Evolutionary conservation across 192 early-diverging fungal species (phyloP).

Genomic region (Coemansia sp.): DNA sequence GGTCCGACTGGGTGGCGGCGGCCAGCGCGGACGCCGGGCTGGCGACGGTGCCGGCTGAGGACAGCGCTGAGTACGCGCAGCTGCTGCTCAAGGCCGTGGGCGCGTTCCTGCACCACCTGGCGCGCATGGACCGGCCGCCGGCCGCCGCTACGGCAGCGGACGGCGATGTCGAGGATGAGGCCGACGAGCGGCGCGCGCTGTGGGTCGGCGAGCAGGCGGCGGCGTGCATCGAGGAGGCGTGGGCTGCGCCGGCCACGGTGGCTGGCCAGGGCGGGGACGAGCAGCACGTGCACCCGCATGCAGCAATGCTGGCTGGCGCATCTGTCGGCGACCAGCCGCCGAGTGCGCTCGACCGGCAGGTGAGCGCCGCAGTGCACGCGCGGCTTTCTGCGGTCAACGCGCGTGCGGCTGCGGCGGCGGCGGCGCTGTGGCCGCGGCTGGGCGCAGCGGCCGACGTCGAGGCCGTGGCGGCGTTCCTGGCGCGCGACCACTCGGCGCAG

Average conservation of each 20-base stretch:
- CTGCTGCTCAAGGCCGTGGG: conserved; percentile 31
- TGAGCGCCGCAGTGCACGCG: conserved; percentile 12
- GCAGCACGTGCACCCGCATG: conserved; percentile 8
- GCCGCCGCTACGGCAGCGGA: not conserved
- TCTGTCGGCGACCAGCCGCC: not conserved
- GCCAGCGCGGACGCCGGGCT: conserved; percentile 5
- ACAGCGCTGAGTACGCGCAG: conserved; percentile 21
- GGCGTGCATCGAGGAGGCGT: conserved; percentile 39
- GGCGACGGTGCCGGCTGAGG: conserved; percentile 16
- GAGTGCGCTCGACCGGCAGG: conserved; percentile 25
- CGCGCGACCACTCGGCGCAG: conserved; percentile 36
- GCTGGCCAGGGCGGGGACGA: conserved; percentile 12
- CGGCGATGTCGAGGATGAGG: not conserved
- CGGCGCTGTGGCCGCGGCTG: conserved; percentile 31
- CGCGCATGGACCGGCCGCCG: conserved; percentile 4
- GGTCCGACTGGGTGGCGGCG: conserved; percentile 44
- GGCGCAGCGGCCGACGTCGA: conserved; percentile 19
- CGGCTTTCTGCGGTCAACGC: conserved; percentile 10
- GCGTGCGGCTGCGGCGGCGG: conserved; percentile 31
- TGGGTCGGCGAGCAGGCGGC: conserved; percentile 41
- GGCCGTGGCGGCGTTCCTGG: conserved; percentile 27
- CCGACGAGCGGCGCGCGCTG: conserved; percentile 3
- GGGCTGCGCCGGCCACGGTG: conserved; percentile 19
- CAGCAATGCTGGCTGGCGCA: conserved; percentile 13
- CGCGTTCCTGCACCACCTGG: conserved; percentile 36